Evolutionary conservation across 345 rosid genomes (phyloP).

Genomic region (Citrus trifoliata): DNA sequence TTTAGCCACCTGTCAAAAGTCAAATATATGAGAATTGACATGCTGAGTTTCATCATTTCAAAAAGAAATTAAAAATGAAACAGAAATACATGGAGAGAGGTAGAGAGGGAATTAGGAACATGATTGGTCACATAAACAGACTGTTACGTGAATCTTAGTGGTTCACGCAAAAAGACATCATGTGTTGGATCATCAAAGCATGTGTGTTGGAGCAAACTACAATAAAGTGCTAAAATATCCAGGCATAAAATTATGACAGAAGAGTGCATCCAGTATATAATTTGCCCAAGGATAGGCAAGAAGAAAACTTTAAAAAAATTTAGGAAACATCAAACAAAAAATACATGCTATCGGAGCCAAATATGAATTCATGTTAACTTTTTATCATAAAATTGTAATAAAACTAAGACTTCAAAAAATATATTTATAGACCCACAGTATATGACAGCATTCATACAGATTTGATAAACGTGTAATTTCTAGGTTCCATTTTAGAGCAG

Average conservation of each 20-base stretch:
- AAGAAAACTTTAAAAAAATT: neutral
- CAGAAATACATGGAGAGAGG: neutral
- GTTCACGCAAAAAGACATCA: neutral
- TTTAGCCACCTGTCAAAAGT: conserved; percentile 67
- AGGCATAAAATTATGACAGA: neutral
- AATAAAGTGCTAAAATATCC: neutral
- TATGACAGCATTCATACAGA: neutral
- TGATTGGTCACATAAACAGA: neutral
- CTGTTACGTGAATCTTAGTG: neutral
- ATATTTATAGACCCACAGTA: conserved; percentile 1
- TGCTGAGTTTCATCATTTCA: neutral
- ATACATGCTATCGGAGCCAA: neutral
- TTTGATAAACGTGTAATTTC: neutral
- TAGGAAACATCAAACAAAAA: neutral
- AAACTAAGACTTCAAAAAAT: neutral
- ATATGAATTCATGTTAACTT: neutral
- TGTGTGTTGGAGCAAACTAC: neutral
- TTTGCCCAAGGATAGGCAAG: neutral
- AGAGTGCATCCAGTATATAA: neutral
- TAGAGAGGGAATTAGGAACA: neutral
- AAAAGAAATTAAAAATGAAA: neutral
- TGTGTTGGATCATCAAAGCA: neutral
- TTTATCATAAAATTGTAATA: neutral
- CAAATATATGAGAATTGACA: conserved; percentile 4
- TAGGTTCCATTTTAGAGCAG: neutral